These are phyloP conservation scores for Conoideocrella luteorostrata DNA, from an alignment of 2,329 filamentous ascomycete genomes.

Conservation along the genomic window DNA sequence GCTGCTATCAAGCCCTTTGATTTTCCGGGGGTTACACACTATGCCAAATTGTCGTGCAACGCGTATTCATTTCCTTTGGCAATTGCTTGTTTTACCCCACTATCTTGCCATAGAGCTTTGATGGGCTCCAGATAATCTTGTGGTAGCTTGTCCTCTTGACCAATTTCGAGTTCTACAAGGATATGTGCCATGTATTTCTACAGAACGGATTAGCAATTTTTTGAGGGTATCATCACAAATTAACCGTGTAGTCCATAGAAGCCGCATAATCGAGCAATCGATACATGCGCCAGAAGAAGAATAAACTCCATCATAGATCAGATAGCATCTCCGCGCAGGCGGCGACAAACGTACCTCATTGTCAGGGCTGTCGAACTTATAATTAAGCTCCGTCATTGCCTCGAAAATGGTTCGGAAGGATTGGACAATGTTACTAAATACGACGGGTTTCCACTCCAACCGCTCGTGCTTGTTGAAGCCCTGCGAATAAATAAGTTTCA, in stretches of 20 bases:
- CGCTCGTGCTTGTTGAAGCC: constrained; percentile 87
- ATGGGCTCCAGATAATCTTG: constrained; percentile 73
- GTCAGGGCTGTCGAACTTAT: constrained; percentile 69
- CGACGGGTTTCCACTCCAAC: constrained; percentile 88
- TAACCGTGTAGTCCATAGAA: background rate
- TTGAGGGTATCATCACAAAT: constrained; percentile 27
- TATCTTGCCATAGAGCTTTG: constrained; percentile 76
- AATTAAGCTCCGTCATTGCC: constrained; percentile 80
- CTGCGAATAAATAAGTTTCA: constrained; percentile 94
- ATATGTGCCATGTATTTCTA: constrained; percentile 75
- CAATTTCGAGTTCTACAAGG: constrained; percentile 74
- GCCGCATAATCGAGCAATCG: no score
- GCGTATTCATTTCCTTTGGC: constrained; percentile 93
- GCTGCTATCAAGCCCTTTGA: no score
- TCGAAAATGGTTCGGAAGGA: constrained; percentile 87
- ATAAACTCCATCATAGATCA: no score
- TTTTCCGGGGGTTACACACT: no score
- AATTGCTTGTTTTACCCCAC: constrained; percentile 80
- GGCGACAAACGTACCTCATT: constrained; percentile 61
- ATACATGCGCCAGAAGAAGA: no score
- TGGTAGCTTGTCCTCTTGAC: constrained; percentile 73
- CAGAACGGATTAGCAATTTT: constrained; percentile 4
- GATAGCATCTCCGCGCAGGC: no score
- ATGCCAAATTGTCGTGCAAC: constrained; percentile 88
- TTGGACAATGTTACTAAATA: constrained; percentile 90